Evolutionary conservation across 73 alveolate species (phyloP), one percentile per base, ranked within the genome.

Genomic region (Effrenium voratum): DNA sequence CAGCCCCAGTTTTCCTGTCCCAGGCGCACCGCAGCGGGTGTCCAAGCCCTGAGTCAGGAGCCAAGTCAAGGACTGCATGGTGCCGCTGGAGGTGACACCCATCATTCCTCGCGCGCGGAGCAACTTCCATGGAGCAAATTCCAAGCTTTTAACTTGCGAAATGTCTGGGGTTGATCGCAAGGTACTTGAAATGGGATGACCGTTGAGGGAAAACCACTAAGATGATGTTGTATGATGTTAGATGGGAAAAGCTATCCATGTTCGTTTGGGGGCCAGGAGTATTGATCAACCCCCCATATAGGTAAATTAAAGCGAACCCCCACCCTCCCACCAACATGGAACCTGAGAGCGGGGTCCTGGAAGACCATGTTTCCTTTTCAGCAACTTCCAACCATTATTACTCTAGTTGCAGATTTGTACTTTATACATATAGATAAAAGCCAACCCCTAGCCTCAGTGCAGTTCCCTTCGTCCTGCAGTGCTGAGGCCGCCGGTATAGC

Each of bases 91-190:
- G 2, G n/a, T 13, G 52, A 82, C 93, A 34, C 24, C 2, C 93
- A 82, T 82, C 77, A 82, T 75, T 49, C 93, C 93, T 79, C 46
- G 38, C 85, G 22, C 24, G 55, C 38, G n/a, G n/a, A n/a, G n/a
- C n/a, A n/a, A n/a, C n/a, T n/a, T n/a, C n/a, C n/a, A n/a, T n/a
- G n/a, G n/a, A n/a, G n/a, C n/a, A n/a, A n/a, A n/a, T n/a, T n/a
- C n/a, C n/a, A n/a, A n/a, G n/a, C n/a, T n/a, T n/a, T n/a, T n/a
- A n/a, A n/a, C n/a, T n/a, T n/a, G n/a, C n/a, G n/a, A n/a, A n/a
- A n/a, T n/a, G n/a, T n/a, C n/a, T n/a, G n/a, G n/a, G n/a, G n/a
- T n/a, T n/a, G n/a, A n/a, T n/a, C n/a, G n/a, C n/a, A n/a, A n/a
- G n/a, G n/a, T n/a, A n/a, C n/a, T n/a, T n/a, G n/a, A n/a, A n/a